Conservation (phyloP, 2,329 filamentous ascomycete species). For the Aspergillus texensis region DNA sequence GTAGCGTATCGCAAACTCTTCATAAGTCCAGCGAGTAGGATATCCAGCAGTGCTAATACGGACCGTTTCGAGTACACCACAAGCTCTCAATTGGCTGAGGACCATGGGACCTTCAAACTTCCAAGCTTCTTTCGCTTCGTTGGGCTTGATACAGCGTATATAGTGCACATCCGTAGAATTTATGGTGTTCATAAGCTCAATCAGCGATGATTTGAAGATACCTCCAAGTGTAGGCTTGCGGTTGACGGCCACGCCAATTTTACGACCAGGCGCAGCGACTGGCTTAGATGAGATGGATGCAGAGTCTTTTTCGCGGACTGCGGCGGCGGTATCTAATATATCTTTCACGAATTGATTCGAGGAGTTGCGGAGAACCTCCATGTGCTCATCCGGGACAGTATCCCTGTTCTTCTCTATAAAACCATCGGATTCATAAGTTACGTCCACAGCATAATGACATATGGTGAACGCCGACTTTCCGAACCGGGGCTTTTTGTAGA, state of each 20-base stretch:
- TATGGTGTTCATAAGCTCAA: conserved; percentile 97
- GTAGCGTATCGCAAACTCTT: conserved; percentile 95
- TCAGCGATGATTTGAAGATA: conserved; percentile 97
- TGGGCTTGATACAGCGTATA: conserved; percentile 98
- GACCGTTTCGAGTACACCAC: conserved; percentile 97
- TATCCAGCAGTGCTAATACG: conserved; percentile 97
- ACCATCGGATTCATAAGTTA: conserved; percentile 97
- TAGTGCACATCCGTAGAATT: conserved; percentile 98
- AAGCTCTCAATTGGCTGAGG: conserved; percentile 92
- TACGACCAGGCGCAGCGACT: conserved; percentile 70
- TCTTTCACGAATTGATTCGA: conserved; percentile 82
- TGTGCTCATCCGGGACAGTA: conserved; percentile 96
- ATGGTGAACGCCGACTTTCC: conserved; percentile 97
- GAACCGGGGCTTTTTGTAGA: conserved; percentile 98
- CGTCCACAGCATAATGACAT: conserved; percentile 96
- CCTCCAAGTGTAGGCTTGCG: conserved; percentile 96
- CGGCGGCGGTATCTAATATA: conserved; percentile 81
- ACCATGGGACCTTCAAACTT: conserved; percentile 99
- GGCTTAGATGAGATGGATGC: conserved; percentile 71
- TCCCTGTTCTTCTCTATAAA: conserved; percentile 99
- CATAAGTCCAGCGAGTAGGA: conserved; percentile 97
- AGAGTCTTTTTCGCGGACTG: conserved; percentile 86
- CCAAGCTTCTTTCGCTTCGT: conserved; percentile 95
- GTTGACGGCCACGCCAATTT: conserved; percentile 89
- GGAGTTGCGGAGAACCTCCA: conserved; percentile 85